These are phyloP conservation scores for Panus rudis DNA, from an alignment of 768 basidiomycete genomes.

Conservation along the genomic window DNA sequence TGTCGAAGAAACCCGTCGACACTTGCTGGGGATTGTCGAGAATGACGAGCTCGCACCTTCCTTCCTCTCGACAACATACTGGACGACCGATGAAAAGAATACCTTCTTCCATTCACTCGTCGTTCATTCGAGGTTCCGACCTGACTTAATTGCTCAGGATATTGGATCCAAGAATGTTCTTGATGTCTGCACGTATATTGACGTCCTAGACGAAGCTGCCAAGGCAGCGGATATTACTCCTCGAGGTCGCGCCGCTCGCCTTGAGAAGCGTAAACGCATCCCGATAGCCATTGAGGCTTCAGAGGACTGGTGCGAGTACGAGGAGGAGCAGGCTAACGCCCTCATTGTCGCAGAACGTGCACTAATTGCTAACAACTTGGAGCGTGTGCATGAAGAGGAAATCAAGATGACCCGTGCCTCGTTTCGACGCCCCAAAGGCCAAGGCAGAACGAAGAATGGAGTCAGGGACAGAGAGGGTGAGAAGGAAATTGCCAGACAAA, in stretches of 20 bases:
- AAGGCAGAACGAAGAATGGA: constrained; percentile 9
- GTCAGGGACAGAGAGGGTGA: constrained; percentile 21
- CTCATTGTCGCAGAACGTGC: constrained; percentile 23
- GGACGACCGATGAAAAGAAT: constrained; percentile 66
- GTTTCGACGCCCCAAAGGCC: constrained; percentile 14
- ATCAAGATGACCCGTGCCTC: constrained; percentile 13
- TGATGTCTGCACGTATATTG: constrained; percentile 66
- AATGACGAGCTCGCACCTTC: constrained; percentile 6
- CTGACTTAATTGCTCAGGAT: constrained; percentile 67
- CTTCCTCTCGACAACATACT: constrained; percentile 31
- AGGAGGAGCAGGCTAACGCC: constrained; percentile 36
- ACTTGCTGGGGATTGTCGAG: not conserved
- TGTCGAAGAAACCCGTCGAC: not conserved
- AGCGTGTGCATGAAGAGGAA: constrained; percentile 15
- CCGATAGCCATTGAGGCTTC: constrained; percentile 48
- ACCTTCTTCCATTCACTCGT: constrained; percentile 65
- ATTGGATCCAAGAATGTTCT: constrained; percentile 58
- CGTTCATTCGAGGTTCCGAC: constrained; percentile 61
- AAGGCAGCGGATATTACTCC: constrained; percentile 1
- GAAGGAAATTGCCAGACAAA: constrained; percentile 17
- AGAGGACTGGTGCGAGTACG: constrained; percentile 39
- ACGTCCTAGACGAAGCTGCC: constrained; percentile 39
- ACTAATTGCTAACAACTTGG: constrained; percentile 20
- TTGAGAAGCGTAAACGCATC: too few relatives aligned
- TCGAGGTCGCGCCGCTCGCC: constrained; percentile 15